These are phyloP conservation scores for Paramecium caudatum DNA, from an alignment of 73 alveolate genomes.

Conservation along the genomic window DNA sequence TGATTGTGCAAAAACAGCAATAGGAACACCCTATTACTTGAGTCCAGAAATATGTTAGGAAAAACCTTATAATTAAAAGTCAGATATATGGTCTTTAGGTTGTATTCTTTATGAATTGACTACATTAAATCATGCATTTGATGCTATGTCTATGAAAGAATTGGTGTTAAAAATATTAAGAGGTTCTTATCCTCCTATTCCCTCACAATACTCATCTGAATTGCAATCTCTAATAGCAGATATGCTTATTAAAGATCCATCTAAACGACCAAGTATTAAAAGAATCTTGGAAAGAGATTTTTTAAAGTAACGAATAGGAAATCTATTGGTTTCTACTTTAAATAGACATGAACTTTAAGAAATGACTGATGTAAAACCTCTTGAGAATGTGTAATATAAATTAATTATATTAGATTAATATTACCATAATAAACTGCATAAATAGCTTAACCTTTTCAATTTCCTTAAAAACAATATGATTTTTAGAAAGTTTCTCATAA, in stretches of 20 bases:
- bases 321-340: conserved; percentile 9
- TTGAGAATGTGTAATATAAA: conserved; percentile 15
- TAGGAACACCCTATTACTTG: conserved; percentile 99
- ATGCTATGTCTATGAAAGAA: conserved; percentile 96
- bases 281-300: conserved; percentile 89
- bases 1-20: conserved; percentile 98
- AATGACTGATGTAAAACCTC: conserved; percentile 34
- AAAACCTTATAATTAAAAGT: conserved; percentile 97
- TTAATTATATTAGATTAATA: background rate
- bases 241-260: conserved; percentile 89
- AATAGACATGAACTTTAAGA: conserved; percentile 65
- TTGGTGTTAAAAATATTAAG: conserved; percentile 91
- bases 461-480: background rate
- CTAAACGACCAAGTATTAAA: conserved; percentile 88
- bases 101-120: conserved; percentile 98
- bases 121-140: conserved; percentile 98
- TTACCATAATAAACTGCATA: conserved; percentile 18
- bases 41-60: conserved; percentile 99
- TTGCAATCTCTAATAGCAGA: conserved; percentile 84
- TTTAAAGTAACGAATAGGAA: conserved; percentile 70
- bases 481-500: conserved; percentile 4
- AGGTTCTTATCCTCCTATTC: conserved; percentile 91
- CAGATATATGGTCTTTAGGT: conserved; percentile 99
- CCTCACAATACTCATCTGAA: conserved; percentile 81
- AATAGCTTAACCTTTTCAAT: background rate